Conservation (phyloP, 2,329 filamentous ascomycete species). For the Clonostachys byssicola region DNA sequence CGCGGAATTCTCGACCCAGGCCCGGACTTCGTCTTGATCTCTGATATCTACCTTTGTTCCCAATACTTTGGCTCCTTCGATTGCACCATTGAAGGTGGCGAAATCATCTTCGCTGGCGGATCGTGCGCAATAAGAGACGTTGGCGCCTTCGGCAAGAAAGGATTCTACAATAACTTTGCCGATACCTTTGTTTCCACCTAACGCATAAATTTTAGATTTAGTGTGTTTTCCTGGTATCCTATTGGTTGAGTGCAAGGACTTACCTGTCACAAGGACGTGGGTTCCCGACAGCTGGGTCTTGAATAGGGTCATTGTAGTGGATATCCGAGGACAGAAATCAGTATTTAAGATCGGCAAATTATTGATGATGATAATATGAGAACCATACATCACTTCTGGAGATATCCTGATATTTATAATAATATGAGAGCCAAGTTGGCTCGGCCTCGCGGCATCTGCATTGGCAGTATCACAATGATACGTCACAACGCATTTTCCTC, state of each 20-base stretch:
- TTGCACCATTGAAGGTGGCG: conserved; percentile 3
- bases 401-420: no score
- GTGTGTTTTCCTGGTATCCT: neutral
- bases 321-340: no score
- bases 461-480: no score
- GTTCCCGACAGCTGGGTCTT: conserved; percentile 6
- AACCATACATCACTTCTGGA: no score
- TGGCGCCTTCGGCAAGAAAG: conserved; percentile 15
- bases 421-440: no score
- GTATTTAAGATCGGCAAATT: no score
- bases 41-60: conserved; percentile 13
- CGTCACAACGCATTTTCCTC: no score
- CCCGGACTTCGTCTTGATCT: conserved; percentile 4
- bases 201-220: neutral
- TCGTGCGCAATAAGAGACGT: conserved; percentile 17
- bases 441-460: no score
- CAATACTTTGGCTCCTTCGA: conserved; percentile 7
- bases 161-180: conserved; percentile 11
- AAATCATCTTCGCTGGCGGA: conserved; percentile 12
- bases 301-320: conserved; percentile 6
- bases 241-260: neutral
- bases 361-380: no score
- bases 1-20: conserved; percentile 9
- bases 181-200: conserved; percentile 16
- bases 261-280: conserved; percentile 6